A percentile compares a stretch with the other conserved stretches of the same genome.
Evolutionary conservation across 2,329 filamentous ascomycete genomes (phyloP).

Genomic region (Colletotrichum lupini): DNA sequence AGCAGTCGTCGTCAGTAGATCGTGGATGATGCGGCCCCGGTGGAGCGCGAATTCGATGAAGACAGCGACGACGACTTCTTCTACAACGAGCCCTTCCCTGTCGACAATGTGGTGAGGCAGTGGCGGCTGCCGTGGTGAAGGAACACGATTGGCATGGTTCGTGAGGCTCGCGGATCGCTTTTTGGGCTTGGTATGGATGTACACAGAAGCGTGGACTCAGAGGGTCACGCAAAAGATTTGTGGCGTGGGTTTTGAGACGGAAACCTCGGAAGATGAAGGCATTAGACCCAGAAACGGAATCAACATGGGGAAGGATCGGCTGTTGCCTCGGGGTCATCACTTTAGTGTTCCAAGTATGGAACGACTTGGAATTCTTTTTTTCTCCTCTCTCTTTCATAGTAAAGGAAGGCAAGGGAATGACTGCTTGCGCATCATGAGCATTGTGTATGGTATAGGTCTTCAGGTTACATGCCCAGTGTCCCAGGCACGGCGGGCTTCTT

Average conservation of each 20-base stretch:
- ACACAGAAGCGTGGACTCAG: neutral
- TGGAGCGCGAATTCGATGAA: neutral
- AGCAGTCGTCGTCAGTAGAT: constrained; percentile 40
- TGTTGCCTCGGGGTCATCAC: neutral
- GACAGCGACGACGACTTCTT: neutral
- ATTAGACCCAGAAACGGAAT: neutral
- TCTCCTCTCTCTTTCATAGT: neutral
- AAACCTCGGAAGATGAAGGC: neutral
- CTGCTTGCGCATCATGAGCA: constrained; percentile 31
- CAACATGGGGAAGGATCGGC: neutral
- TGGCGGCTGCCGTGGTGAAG: too few relatives aligned
- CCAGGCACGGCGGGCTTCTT: constrained; percentile 23
- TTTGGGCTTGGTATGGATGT: neutral
- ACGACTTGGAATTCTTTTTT: neutral
- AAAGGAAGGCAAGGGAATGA: constrained; percentile 10
- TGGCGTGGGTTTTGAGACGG: neutral
- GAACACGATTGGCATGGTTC: neutral
- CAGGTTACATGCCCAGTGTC: constrained; percentile 21
- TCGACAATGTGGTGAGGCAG: too few relatives aligned
- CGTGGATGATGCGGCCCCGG: neutral
- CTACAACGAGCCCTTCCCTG: too few relatives aligned
- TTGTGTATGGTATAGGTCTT: constrained; percentile 31
- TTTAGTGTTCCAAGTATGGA: neutral
- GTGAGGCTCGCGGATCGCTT: neutral
- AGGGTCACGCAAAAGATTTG: neutral